These are phyloP conservation scores for Hirschfeldia incana DNA, from an alignment of 345 rosid genomes.

Conservation along the genomic window DNA sequence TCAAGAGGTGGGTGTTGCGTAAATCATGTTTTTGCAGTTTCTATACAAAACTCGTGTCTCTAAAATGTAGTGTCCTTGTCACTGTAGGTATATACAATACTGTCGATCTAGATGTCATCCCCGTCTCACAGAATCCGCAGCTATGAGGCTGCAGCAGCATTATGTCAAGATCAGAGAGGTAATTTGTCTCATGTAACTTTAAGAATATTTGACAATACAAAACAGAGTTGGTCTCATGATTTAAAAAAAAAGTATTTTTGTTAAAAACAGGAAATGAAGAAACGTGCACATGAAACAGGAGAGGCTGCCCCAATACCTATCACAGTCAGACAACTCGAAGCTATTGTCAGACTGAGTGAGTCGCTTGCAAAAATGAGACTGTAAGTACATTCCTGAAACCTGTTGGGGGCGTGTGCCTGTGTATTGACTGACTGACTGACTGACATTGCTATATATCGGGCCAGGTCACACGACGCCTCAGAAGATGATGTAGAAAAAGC, in stretches of 20 bases:
- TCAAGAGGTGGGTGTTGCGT: constrained; percentile 60
- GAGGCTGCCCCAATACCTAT: constrained; percentile 86
- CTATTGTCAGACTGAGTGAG: constrained; percentile 88
- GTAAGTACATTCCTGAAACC: constrained; percentile 46
- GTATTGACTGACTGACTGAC: neutral
- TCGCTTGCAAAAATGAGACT: constrained; percentile 92
- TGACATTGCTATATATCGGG: constrained; percentile 13
- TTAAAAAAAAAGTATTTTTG: neutral
- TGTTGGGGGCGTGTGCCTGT: neutral
- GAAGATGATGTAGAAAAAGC: constrained; percentile 87
- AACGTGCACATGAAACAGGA: constrained; percentile 91
- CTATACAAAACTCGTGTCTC: constrained; percentile 12
- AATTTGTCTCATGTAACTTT: neutral
- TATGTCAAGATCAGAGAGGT: constrained; percentile 93
- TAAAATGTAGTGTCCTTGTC: constrained; percentile 17
- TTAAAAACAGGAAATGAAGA: constrained; percentile 76
- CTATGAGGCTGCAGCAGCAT: constrained; percentile 66
- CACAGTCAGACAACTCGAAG: constrained; percentile 95
- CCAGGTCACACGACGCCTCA: constrained; percentile 81
- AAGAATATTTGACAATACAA: constrained; percentile 5
- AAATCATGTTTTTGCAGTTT: neutral
- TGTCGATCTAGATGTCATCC: constrained; percentile 84
- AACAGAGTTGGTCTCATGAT: neutral
- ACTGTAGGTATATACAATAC: constrained; percentile 74
- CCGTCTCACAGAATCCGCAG: constrained; percentile 77